Base-by-base conservation (phyloP, 2,329 filamentous ascomycete genomes). In the Botrytis aclada region DNA sequence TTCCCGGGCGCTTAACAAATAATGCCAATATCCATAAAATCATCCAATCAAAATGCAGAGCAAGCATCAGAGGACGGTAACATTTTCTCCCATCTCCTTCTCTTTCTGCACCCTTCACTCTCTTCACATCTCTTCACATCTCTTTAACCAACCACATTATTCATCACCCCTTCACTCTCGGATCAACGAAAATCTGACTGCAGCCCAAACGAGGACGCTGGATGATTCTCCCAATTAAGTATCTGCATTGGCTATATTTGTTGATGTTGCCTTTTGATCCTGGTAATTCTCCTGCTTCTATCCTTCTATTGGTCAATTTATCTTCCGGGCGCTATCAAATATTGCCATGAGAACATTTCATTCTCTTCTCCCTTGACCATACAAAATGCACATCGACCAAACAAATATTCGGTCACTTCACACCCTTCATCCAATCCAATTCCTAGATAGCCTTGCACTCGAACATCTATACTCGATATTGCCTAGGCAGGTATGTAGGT, bases 241-340 rank as follows among this genome's bases (percentile, higher is more conserved):
- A 56, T 54, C 8, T 65, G 45, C 58, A 63, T 63, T 60, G 34
- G 34, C 5, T 16, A 5, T 32, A 64, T 64, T 29, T 8, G 37
- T 12, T 45, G 61, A 32, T 64, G 14, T 22, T 64, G n/a, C 9
- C 25, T n/a, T 10, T 20, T 29, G 3, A 43, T 43, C 61, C 60
- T n/a, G 16, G 25, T 9, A 22, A 34, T 41, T 2, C 41, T 34
- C n/a, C 4, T 29, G 6, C 1, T 6, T 47, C 25, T 32, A 1
- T 22, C 8, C 8, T 58, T 37, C 47, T 41, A 72, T 72, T 67
- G 70, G 70, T 60, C 62, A 67, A n/a, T 58, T 12, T 37, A 45
- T 67, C 22, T 67, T 25, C 45, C 29, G 62, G 62, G 51, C 70
- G 70, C 45, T 45, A 67, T 67, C 39, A 60, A 64, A 56, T 56